Conservation (phyloP, 2,329 filamentous ascomycete species). For the Botrytis pseudocinerea region DNA sequence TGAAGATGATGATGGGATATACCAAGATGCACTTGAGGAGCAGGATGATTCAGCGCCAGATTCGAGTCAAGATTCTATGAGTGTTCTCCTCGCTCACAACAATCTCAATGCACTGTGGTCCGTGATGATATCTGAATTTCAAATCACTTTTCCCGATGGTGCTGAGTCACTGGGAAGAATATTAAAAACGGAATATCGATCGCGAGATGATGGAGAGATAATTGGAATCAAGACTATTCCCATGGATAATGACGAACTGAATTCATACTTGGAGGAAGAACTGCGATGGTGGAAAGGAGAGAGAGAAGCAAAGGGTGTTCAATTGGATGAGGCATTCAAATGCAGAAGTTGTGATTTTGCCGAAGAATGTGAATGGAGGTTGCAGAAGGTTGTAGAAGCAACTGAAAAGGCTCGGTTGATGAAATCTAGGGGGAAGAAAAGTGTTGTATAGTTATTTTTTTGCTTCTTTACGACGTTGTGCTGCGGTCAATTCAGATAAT, state of each 20-base stretch:
- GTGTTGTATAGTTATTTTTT: background rate
- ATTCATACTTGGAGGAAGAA: conserved; percentile 65
- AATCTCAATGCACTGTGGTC: conserved; percentile 60
- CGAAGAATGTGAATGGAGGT: conserved; percentile 76
- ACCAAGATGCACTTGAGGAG: conserved; percentile 50
- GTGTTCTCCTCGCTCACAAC: conserved; percentile 56
- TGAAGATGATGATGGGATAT: conserved; percentile 53
- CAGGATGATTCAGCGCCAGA: conserved; percentile 30
- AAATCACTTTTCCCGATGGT: conserved; percentile 49
- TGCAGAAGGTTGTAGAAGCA: conserved; percentile 64
- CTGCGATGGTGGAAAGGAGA: conserved; percentile 89
- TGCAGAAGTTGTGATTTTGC: conserved; percentile 83
- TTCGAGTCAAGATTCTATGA: conserved; percentile 39
- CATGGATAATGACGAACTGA: conserved; percentile 64
- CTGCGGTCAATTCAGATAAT: background rate
- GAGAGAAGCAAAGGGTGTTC: conserved; percentile 70
- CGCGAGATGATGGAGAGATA: conserved; percentile 48
- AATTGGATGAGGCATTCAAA: conserved; percentile 84
- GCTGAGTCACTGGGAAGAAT: conserved; percentile 56
- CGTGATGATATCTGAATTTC: conserved; percentile 62
- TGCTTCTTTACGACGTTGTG: background rate
- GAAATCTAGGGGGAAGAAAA: conserved; percentile 25
- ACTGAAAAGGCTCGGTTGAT: conserved; percentile 32
- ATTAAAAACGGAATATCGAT: conserved; percentile 57
- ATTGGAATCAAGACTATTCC: conserved; percentile 62